A percentile compares a stretch with the other conserved stretches of the same genome.
Evolutionary conservation across 306 rosid species (phyloP).

Genomic region (Citrullus colocynthis): DNA sequence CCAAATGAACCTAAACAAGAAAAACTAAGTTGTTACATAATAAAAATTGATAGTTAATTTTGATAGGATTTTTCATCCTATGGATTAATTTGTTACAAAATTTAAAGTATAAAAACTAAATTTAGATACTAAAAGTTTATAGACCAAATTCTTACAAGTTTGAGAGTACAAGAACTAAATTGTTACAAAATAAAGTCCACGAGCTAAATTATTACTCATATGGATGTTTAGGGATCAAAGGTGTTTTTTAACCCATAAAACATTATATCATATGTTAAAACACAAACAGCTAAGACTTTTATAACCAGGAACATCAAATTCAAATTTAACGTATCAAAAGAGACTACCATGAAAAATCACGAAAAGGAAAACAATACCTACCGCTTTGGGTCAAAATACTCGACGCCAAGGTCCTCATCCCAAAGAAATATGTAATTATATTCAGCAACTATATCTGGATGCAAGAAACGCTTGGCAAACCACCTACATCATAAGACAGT

Average conservation of each 20-base stretch:
- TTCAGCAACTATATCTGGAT: slow-evolving; percentile 78
- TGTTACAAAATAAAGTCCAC: background rate
- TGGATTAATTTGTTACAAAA: too few relatives aligned
- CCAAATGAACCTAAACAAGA: too few relatives aligned
- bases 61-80: too few relatives aligned
- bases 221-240: background rate
- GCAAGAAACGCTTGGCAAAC: slow-evolving; percentile 92
- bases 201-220: background rate
- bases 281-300: too few relatives aligned
- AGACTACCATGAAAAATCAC: background rate
- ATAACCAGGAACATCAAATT: background rate
- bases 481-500: slow-evolving; percentile 41
- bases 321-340: background rate
- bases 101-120: too few relatives aligned
- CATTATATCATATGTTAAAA: too few relatives aligned
- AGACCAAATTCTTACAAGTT: too few relatives aligned
- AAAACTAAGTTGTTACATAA: too few relatives aligned
- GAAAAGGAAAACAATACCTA: slow-evolving; percentile 7
- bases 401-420: slow-evolving; percentile 95
- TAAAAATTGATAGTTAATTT: too few relatives aligned
- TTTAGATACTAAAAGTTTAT: too few relatives aligned
- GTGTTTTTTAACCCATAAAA: too few relatives aligned
- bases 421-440: slow-evolving; percentile 80
- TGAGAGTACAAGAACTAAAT: too few relatives aligned
- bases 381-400: slow-evolving; percentile 62